Base-by-base conservation (phyloP, 192 early-diverging fungal species). In the Backusella sp. region DNA sequence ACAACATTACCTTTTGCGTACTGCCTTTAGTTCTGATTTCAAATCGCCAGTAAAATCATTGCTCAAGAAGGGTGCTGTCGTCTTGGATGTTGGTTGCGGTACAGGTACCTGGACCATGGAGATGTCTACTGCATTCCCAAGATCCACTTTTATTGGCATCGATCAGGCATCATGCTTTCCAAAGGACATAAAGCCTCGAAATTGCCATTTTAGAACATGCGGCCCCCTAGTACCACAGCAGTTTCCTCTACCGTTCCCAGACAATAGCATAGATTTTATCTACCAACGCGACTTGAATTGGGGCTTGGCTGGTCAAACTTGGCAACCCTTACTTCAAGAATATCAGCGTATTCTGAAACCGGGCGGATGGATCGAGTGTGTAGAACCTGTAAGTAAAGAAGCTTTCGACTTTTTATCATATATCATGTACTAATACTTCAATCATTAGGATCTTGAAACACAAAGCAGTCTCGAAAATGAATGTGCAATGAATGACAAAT, bases 291-390 rank as follows among this genome's bases (percentile, higher is more conserved):
- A 79, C 46, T 36, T 82, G 39, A 79, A 79, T 35, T 76, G 73
- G 77, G 73, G 70, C 26, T 53, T 79, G 56, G 21, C 37, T n/a
- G 35, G 74, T 12, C 73, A 73, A 5, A 73, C 72, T 23, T 84
- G 83, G 83, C 65, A 44, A 37, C 77, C 59, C 0, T 42, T 84
- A 23, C 53, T 81, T 17, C 72, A 78, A 56, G 80, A 89, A 73
- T 77, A 84, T 17, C 52, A 79, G 4, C 80, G 88, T 19, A 84
- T 89, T n/a, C 56, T 87, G 26, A 86, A 86, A 66, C 88, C 88
- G 46, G 88, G 85, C 72, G 88, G 88, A 0, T 86, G 77, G 72
- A 53, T 89, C 1, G 86, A 89, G 65, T 78, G 86, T 1, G 77
- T 87, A 46, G 84, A 89, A 65, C 78, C 78, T 35, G 75, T 68